phyloP scores from a whole-genome alignment of 768 basidiomycete genomes.

The Leccinum variicolor region DNA sequence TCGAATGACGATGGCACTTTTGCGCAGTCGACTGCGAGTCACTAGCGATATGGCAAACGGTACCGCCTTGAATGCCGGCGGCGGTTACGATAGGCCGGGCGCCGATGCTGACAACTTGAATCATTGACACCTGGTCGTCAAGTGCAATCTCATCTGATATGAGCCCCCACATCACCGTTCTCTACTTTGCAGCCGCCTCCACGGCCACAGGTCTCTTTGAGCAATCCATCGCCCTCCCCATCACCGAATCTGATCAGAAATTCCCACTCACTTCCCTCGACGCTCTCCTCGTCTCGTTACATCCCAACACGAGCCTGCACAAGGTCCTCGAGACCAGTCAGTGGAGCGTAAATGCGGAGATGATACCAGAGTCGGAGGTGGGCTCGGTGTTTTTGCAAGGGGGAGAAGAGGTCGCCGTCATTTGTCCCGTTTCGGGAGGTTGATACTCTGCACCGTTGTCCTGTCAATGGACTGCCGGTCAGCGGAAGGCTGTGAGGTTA shows the following conservation, averaged over 20 bases:
- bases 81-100: too few relatives aligned
- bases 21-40: too few relatives aligned
- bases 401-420: constrained; percentile 77
- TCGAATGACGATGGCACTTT: too few relatives aligned
- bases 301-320: constrained; percentile 49
- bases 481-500: neutral
- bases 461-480: too few relatives aligned
- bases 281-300: constrained; percentile 48
- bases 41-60: too few relatives aligned
- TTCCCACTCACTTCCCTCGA: constrained; percentile 50
- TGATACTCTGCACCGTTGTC: constrained; percentile 27
- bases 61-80: too few relatives aligned
- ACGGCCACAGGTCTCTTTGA: constrained; percentile 60
- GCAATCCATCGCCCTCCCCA: constrained; percentile 51
- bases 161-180: constrained; percentile 36
- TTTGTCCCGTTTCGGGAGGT: constrained; percentile 81
- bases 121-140: too few relatives aligned
- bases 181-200: constrained; percentile 63
- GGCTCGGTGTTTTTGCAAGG: constrained; percentile 45
- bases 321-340: constrained; percentile 56
- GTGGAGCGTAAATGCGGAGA: constrained; percentile 82
- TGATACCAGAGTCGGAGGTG: constrained; percentile 59
- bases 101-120: too few relatives aligned
- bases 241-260: constrained; percentile 1
- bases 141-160: neutral